phyloP scores from a whole-genome alignment of 2,329 filamentous ascomycete genomes.

The Microdochium trichocladiopsis region DNA sequence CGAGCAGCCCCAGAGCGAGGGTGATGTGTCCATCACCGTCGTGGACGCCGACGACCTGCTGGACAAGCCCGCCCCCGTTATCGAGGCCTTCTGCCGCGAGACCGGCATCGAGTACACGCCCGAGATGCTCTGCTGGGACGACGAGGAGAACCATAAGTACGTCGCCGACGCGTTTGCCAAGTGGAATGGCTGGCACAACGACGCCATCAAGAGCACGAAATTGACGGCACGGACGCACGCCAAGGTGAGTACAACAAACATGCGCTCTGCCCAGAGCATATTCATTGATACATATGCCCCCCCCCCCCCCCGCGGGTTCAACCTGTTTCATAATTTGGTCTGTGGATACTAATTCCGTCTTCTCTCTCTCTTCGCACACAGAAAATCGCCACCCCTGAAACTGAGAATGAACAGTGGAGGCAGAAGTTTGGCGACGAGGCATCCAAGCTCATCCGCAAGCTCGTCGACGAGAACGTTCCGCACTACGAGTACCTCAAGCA shows the following conservation, averaged over 20 bases:
- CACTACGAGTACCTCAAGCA: constrained; percentile 79
- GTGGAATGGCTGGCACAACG: constrained; percentile 95
- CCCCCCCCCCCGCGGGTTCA: background rate
- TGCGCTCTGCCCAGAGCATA: too few species aligned
- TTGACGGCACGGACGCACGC: constrained; percentile 64
- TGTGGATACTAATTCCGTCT: background rate
- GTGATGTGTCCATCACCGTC: constrained; percentile 65
- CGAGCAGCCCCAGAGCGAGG: constrained; percentile 14
- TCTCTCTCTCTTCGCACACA: constrained; percentile 28
- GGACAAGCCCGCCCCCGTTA: constrained; percentile 69
- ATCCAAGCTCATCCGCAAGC: constrained; percentile 61
- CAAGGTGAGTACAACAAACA: constrained; percentile 47
- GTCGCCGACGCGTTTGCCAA: constrained; percentile 82
- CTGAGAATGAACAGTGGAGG: constrained; percentile 64
- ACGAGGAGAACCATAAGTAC: constrained; percentile 60
- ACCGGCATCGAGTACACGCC: constrained; percentile 70
- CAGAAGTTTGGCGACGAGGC: constrained; percentile 68
- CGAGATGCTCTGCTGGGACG: constrained; percentile 80
- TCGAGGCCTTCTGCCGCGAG: constrained; percentile 73
- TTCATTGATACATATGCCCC: background rate
- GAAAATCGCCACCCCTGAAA: constrained; percentile 56
- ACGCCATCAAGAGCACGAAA: constrained; percentile 76
- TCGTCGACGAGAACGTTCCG: constrained; percentile 63
- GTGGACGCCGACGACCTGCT: constrained; percentile 92
- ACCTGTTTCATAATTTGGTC: too few species aligned